Percentiles rank a stretch among this genome's conserved stretches.
phyloP scores from a whole-genome alignment of 257 asterid genomes.

The Penstemon newberryi region DNA sequence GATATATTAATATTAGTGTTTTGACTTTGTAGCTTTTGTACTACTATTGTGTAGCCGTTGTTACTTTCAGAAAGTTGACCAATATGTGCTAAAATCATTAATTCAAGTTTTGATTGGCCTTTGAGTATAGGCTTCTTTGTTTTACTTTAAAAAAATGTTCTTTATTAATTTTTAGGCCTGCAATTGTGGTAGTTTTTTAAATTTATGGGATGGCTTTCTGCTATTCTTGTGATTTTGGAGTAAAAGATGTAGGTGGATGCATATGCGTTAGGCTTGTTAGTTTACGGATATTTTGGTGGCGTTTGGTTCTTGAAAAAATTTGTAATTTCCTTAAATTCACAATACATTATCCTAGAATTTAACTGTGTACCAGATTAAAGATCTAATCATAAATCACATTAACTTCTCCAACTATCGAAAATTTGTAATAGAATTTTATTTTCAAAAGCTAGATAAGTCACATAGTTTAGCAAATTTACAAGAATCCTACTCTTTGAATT shows the following conservation, averaged over 20 bases:
- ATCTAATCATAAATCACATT: background rate
- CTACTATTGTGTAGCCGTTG: slow-evolving; percentile 27
- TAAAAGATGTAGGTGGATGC: too few species aligned
- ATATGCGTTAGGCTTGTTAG: too few species aligned
- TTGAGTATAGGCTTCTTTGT: background rate
- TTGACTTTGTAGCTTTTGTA: slow-evolving; percentile 22
- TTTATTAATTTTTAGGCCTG: too few species aligned
- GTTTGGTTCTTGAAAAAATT: too few species aligned
- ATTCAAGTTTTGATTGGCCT: slow-evolving; percentile 14
- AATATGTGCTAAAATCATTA: slow-evolving; percentile 17
- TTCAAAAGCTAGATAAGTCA: slow-evolving; percentile 4
- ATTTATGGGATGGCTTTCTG: too few species aligned
- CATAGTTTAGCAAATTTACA: slow-evolving; percentile 4
- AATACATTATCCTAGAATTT: background rate
- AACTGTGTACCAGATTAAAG: background rate
- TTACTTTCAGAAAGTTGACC: slow-evolving; percentile 23
- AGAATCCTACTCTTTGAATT: slow-evolving; percentile 1
- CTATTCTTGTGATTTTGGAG: too few species aligned
- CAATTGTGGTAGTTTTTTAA: too few species aligned
- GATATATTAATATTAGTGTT: slow-evolving; percentile 19
- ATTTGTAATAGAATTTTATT: slow-evolving; percentile 3
- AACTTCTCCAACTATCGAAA: background rate
- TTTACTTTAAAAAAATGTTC: too few species aligned
- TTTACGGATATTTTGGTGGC: too few species aligned
- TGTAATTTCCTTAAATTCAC: background rate